Base-by-base conservation (phyloP, 2,329 filamentous ascomycete genomes). In the Alternaria sp. region DNA sequence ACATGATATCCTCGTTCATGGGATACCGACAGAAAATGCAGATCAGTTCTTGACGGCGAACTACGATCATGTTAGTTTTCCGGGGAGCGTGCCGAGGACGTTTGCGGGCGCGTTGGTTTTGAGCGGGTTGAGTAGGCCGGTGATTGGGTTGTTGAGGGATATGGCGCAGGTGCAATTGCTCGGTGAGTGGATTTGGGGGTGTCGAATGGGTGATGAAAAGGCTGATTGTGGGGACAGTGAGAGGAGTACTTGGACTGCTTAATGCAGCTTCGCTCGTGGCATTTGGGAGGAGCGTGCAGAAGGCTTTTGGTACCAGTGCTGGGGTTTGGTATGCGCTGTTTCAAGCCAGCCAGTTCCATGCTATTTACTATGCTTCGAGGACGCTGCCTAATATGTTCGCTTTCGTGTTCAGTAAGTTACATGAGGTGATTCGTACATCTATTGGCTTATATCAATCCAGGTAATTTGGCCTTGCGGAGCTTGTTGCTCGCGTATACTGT, bases 371-470 rank as follows among this genome's bases (percentile, higher is more conserved):
- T 83, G 91, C 94, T 14, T 96, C 94, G 15, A 87, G 96, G 64
- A 96, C 94, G 3, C 82, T 99, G 68, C 96, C 96, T 2, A 99
- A 99, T 78, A 97, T 96, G 91, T 97, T 97, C 81, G 94, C 96
- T 20, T 96, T 98, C 82, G 88, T 89, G 10, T 82, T 97, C 62
- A 93, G 91, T 95, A 84, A 80, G 90, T 85, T 37, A 1, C 2
- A 20, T 15, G 1, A 6, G 30, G 7, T 18, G 25, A 10, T 12
- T 11, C 23, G 15, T 15, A 18, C 6, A 14, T 11, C 4, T 20
- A 5, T 4, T 47, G 44, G 56, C 47, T 65, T 4, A 68, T 26
- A 5, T 23, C 6, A 3, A 20, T 23, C 1, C 6, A 92, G 91
- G 90, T 60, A 94, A 90, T 1, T 75, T 92, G 47, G 90, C 92